These are phyloP conservation scores for Cyamopsis tetragonoloba DNA, from an alignment of 306 rosid species.

Conservation along the genomic window DNA sequence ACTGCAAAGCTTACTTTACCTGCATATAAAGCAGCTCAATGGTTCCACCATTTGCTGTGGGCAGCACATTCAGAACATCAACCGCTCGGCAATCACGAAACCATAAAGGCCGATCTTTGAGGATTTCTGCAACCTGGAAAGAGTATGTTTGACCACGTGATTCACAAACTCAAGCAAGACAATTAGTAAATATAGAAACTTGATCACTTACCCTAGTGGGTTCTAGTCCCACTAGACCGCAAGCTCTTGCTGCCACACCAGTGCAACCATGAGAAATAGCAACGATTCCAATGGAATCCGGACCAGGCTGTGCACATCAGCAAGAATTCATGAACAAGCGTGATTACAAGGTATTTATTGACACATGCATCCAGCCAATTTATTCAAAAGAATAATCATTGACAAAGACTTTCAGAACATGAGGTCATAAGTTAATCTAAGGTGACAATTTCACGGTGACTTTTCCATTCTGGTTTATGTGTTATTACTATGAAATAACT, in stretches of 20 bases:
- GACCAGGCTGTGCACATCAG: constrained; percentile 84
- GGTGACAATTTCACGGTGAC: neutral
- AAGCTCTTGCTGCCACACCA: constrained; percentile 99
- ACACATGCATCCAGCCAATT: neutral
- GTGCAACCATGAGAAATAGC: constrained; percentile 99
- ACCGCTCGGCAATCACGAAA: constrained; percentile 98
- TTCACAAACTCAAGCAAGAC: constrained; percentile 2
- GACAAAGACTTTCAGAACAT: neutral
- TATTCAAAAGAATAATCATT: neutral
- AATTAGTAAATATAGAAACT: neutral
- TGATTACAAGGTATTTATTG: neutral
- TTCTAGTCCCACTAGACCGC: constrained; percentile 99
- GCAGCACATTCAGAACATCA: constrained; percentile 90
- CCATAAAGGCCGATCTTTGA: constrained; percentile 95
- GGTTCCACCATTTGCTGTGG: constrained; percentile 97
- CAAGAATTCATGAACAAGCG: neutral
- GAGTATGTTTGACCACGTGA: constrained; percentile 16
- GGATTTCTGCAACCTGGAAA: constrained; percentile 92
- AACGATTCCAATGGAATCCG: constrained; percentile 99
- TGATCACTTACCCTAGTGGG: constrained; percentile 86
- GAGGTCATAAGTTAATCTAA: neutral
- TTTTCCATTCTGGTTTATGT: neutral
- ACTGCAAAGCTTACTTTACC: constrained; percentile 33
- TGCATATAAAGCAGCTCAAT: constrained; percentile 99
- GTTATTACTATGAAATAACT: neutral